Base-by-base conservation (phyloP, 2,329 filamentous ascomycete species). In the Alternaria dauci region DNA sequence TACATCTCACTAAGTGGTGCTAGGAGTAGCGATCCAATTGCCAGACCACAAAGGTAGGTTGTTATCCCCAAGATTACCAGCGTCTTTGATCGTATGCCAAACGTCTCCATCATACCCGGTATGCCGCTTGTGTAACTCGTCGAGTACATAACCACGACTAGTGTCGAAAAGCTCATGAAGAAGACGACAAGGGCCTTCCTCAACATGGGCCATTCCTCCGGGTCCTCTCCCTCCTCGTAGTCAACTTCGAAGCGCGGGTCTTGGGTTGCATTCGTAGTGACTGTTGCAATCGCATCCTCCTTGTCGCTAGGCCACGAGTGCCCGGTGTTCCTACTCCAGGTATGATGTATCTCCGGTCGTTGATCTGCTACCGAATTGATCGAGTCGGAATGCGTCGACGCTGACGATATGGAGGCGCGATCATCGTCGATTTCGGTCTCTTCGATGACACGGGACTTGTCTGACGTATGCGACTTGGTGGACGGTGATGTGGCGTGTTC, bases 111-210 rank as follows among this genome's bases (percentile, higher is more conserved):
- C 76, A 96, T 86, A 0, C 90, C 89, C 0, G 87, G 85, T 34
- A 91, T 87, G 3, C 88, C 89, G 0, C 89, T 87, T 1, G 92
- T 93, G 74, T 95, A 96, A 52, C 87, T 89, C 0, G 92, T 95
- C 47, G 89, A 92, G 73, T 93, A 84, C 83, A 86, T 82, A 26
- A 83, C 63, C 0, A 76, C 75, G 2, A 77, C 71, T 1, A 86
- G 80, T 0, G 87, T 88, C 42, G 85, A 84, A 70, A 85, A 87
- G 43, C 84, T 86, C 72, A 88, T 83, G 54, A 85, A 81, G 41
- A 80, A 77, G 54, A 89, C 81, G 11, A 86, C 80, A 67, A 86
- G 73, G 52, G 81, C 76, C 66, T 88, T 89, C 71, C 85, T 87
- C 66, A 80, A 83, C 32, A 89, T 71, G 0, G 87, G 78, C 90